Evolutionary conservation across 257 asterid genomes (phyloP), one percentile per base, ranked within the genome.

Genomic region (Anisodus acutangulus): DNA sequence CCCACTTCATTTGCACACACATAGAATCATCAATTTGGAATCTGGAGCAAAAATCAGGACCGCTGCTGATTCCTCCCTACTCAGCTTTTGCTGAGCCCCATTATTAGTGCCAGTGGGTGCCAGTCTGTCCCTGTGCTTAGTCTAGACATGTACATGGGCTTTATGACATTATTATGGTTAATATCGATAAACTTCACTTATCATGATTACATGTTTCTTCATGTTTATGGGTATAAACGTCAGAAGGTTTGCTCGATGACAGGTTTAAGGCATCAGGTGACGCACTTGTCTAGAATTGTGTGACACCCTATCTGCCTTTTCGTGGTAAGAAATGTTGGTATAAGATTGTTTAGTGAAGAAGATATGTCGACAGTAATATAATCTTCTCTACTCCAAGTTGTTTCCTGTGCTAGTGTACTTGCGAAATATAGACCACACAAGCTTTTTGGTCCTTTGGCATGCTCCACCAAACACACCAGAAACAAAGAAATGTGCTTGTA

Each of bases 291-390:
- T n/a, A 69, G 54, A 16, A 39, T 69, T 16, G 26, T 69, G 9
- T 69, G 78, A 69, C 51, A 68, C 26, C 45, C 45, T 22, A 76
- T 76, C 45, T 49, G 58, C 81, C 81, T 76, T 76, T 62, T 26
- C 2, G 8, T 26, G 9, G 81, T 53, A 58, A 26, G 49, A 53
- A 26, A 68, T 39, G 22, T 47, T 72, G 12, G 81, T 51, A 19
- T 26, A 78, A 78, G 62, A 51, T 78, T 78, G 82, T 78, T 78
- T 54, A 26, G 64, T 26, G 82, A 78, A 53, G 31, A 51, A 53
- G 49, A 78, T 26, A 53, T 45, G 81, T 49, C 13, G 45, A 53
- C 26, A 53, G 41, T 22, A 22, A 74, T 8, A 51, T 37, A 26
- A 53, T 78, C 26, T 53, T 31, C 47, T 78, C 53, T 37, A 35